These are phyloP conservation scores for Amphicarpaea edgeworthii DNA, from an alignment of 306 rosid genomes.

Conservation along the genomic window DNA sequence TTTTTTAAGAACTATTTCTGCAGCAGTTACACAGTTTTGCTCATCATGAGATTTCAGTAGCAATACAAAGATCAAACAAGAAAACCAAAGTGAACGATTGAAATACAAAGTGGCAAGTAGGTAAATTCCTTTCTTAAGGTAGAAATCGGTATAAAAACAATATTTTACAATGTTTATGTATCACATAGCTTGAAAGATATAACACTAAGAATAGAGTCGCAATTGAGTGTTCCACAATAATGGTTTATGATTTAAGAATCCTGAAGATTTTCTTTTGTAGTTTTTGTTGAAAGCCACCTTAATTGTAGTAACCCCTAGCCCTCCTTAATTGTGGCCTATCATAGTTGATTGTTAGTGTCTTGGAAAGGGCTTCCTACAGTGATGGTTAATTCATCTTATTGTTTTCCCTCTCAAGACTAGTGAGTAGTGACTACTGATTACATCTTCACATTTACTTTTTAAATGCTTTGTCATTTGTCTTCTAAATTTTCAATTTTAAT, in stretches of 20 bases:
- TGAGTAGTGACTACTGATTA: background rate
- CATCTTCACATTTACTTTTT: background rate
- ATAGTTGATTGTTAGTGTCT: background rate
- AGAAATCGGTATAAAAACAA: background rate
- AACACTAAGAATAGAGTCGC: background rate
- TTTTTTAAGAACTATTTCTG: background rate
- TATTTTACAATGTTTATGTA: background rate
- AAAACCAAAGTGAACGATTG: background rate
- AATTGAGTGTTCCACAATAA: background rate
- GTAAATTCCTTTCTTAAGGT: constrained; percentile 11
- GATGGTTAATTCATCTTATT: background rate
- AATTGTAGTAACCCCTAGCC: too few species aligned
- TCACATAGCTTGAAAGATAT: constrained; percentile 11
- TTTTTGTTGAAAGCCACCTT: background rate
- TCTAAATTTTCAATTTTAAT: background rate
- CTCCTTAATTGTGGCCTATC: background rate
- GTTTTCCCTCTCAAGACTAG: background rate
- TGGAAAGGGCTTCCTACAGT: too few species aligned
- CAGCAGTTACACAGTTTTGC: constrained; percentile 19
- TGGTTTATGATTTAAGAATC: background rate
- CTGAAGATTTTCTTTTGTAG: background rate
- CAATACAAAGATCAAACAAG: constrained; percentile 12
- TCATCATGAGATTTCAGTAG: background rate
- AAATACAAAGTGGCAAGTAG: constrained; percentile 31
- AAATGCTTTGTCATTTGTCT: background rate